Base-by-base conservation (phyloP, 2,329 filamentous ascomycete genomes). In the Fusarium mundagurra region DNA sequence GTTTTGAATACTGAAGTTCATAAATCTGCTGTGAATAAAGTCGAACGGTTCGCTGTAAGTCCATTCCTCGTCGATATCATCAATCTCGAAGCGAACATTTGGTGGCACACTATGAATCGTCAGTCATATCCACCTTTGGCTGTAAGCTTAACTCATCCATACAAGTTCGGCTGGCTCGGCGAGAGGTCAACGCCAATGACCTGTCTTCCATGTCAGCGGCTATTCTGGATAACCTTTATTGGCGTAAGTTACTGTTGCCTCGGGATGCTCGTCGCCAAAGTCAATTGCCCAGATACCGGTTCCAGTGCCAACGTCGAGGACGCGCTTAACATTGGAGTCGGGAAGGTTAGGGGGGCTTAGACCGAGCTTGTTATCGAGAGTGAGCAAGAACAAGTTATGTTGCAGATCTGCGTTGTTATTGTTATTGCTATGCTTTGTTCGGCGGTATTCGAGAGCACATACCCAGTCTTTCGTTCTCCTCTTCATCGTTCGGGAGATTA, bases 51-150 rank as follows among this genome's bases (percentile, higher is more conserved):
- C 27, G 2, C 45, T 38, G 11, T 63, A 72, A 0, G 55, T 54
- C 68, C 69, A 72, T 8, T 71, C 67, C 34, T 72, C 62, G 4
- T 72, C 68, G 6, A 72, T 58, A 33, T 72, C 69, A 4, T 72
- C 69, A 17, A 72, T 47, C 16, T 55, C 38, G 20, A 72, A 72
- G 2, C 50, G 53, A 4, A 72, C 68, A 7, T 72, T 72, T 1
- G 68, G 38, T 12, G 69, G 68, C 6, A 72, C 34, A 7, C 69
- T 72, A 13, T 3, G 1, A 8, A 3, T 16, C n/a, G 24, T 72
- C 7, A 72, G 69, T 11, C 13, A 0, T 6, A 17, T 8, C 4
- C n/a, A 6, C 11, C 5, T 8, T 1, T 2, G 6, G 5, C 1
- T 1, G 5, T 3, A 17, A 18, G 9, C 1, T 27, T 3, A 3